These are phyloP conservation scores for Nitzschia putrida DNA, from an alignment of 108 stramenopile genomes.

Conservation along the genomic window DNA sequence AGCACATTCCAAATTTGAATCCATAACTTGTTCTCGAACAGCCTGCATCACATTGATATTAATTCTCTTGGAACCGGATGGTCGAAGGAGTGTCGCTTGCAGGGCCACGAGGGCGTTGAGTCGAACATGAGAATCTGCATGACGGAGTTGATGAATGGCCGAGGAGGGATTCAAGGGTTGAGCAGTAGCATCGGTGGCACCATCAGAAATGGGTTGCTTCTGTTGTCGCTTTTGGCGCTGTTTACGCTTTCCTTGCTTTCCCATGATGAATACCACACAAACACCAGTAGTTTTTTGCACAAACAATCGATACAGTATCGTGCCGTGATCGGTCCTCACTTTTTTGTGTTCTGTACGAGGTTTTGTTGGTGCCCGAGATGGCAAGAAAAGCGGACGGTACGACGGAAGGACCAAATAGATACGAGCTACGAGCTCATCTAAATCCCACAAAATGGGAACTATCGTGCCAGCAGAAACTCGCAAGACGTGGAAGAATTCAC, in stretches of 20 bases:
- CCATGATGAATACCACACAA: constrained; percentile 35
- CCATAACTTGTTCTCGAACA: constrained; percentile 66
- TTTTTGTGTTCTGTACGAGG: too few relatives aligned
- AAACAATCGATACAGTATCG: too few relatives aligned
- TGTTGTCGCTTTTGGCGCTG: constrained; percentile 34
- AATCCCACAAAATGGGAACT: too few relatives aligned
- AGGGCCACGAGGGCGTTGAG: constrained; percentile 63
- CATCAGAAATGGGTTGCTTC: background rate
- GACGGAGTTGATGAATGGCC: constrained; percentile 43
- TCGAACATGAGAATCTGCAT: constrained; percentile 59
- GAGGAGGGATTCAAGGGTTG: constrained; percentile 24
- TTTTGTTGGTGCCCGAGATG: too few relatives aligned
- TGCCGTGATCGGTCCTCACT: too few relatives aligned
- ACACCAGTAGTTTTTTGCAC: too few relatives aligned
- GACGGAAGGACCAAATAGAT: too few relatives aligned
- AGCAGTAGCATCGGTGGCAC: background rate
- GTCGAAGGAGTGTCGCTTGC: constrained; percentile 42
- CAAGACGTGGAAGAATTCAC: too few relatives aligned
- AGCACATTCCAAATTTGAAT: constrained; percentile 66
- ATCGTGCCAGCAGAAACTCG: too few relatives aligned
- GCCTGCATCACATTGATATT: constrained; percentile 56
- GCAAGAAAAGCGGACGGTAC: too few relatives aligned
- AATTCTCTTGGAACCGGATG: constrained; percentile 12
- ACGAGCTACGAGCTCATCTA: too few relatives aligned
- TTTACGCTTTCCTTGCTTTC: constrained; percentile 34